Evolutionary conservation across 2,329 filamentous ascomycete genomes (phyloP), one percentile per base, ranked within the genome.

Genomic region (Dactylellina cionopaga): DNA sequence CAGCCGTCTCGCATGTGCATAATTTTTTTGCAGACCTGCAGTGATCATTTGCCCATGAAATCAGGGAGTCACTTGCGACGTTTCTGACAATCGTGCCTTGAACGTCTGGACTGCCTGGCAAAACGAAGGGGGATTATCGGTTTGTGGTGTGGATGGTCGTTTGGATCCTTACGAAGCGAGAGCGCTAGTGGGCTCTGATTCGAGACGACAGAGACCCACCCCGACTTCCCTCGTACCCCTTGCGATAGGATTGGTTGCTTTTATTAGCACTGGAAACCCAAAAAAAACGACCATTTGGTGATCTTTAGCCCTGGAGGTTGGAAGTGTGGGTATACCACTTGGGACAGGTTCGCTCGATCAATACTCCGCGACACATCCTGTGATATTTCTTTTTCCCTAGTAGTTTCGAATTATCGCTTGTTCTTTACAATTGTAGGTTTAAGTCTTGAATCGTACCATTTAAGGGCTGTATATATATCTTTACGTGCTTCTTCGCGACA

Each of bases 151-250:
- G 43, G 58, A 29, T 41, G 44, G 62, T 51, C 33, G 62, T 44
- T 27, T 68, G 63, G 63, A 68, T 68, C 63, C 63, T 68, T 68
- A 46, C 46, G 44, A 68, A 68, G 63, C 52, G 52, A 68, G 44
- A 41, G 37, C 58, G 58, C 46, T 46, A 64, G 46, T 41, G 35
- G 9, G n/a, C 46, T 33, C 41, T 31, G 55, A 19, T 25, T 46
- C 15, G 5, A 33, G 15, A 24, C 19, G 43, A 25, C 56, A n/a
- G 27, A 22, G 56, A 22, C 27, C 44, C 19, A 6, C 10, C 19
- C 24, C 37, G 35, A 31, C 19, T n/a, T 31, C 41, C 19, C 24
- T 29, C 29, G 17, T 22, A 19, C 33, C 24, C 17, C 15, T 49
- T 49, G 43, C 24, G 19, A 59, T 15, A 24, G 24, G 3, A 35